A percentile compares a stretch with the other conserved stretches of the same genome.
Conservation (phyloP, 1,284 basidiomycete species). For the Rhodotorula mucilaginosa region DNA sequence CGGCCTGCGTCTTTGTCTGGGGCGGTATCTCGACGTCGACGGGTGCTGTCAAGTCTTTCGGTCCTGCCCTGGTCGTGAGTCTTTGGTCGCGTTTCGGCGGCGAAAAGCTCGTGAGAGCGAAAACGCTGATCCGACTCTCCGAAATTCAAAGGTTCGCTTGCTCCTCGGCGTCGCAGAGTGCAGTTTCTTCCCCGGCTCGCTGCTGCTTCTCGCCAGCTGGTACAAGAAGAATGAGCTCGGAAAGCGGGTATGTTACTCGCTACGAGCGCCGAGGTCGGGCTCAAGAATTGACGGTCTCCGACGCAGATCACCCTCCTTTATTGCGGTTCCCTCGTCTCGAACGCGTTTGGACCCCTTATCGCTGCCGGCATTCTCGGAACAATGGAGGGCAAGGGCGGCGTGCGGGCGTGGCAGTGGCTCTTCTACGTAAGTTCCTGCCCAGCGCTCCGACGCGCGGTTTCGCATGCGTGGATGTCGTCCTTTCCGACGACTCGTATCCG, state of each 20-base stretch:
- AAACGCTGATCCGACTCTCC: background rate
- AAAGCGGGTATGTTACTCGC: conserved; percentile 53
- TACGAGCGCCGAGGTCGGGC: background rate
- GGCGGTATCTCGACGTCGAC: conserved; percentile 45
- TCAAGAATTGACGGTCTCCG: background rate
- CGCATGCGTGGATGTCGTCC: conserved; percentile 19
- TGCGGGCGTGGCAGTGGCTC: conserved; percentile 74
- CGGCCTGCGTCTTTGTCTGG: conserved; percentile 59
- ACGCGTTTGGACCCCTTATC: conserved; percentile 61
- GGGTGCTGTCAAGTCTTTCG: conserved; percentile 45
- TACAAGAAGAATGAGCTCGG: conserved; percentile 54
- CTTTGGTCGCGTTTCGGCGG: background rate
- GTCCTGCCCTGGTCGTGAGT: conserved; percentile 20
- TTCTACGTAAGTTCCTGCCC: conserved; percentile 58
- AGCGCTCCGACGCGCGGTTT: conserved; percentile 52
- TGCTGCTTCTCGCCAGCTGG: conserved; percentile 44
- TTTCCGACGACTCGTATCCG: conserved; percentile 53
- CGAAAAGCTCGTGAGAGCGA: background rate
- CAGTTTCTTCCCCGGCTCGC: conserved; percentile 47
- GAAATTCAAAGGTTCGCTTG: conserved; percentile 24
- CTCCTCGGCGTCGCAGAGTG: conserved; percentile 46
- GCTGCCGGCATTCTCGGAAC: conserved; percentile 64
- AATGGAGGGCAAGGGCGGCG: conserved; percentile 66
- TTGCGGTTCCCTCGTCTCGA: conserved; percentile 58
- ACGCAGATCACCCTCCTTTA: background rate